phyloP scores from a whole-genome alignment of 2,329 filamentous ascomycete species.

The Zasmidium cellare region DNA sequence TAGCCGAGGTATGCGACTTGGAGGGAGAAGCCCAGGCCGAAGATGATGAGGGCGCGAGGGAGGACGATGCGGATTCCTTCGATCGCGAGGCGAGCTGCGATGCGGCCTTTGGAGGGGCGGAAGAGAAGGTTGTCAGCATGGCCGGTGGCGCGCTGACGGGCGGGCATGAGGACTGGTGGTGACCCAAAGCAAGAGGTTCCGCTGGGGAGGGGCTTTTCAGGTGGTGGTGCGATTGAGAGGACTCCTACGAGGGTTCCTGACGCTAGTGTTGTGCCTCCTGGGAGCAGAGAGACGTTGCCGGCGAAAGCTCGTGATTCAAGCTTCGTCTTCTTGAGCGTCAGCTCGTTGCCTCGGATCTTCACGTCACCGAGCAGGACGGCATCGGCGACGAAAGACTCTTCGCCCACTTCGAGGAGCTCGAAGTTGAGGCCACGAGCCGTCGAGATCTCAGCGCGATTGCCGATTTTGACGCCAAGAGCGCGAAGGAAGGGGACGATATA shows the following conservation, averaged over 20 bases:
- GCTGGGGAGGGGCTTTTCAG: conserved; percentile 14
- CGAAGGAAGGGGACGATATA: conserved; percentile 28
- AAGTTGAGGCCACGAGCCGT: conserved; percentile 24
- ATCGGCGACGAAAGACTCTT: conserved; percentile 26
- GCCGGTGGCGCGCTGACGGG: conserved; percentile 25
- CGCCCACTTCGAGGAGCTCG: conserved; percentile 25
- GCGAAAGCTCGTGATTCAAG: conserved; percentile 24
- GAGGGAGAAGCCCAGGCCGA: conserved; percentile 25
- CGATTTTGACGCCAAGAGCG: conserved; percentile 25
- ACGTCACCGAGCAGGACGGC: conserved; percentile 22
- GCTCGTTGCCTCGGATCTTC: conserved; percentile 20
- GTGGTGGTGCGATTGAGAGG: conserved; percentile 24
- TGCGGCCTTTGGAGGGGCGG: conserved; percentile 18
- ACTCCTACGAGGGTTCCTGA: conserved; percentile 25
- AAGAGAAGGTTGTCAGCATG: conserved; percentile 25
- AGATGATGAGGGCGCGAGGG: conserved; percentile 29
- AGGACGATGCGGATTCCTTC: conserved; percentile 28
- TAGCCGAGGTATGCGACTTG: conserved; percentile 24
- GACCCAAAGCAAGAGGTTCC: conserved; percentile 27
- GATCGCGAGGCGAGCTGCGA: conserved; percentile 24
- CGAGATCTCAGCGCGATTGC: conserved; percentile 25
- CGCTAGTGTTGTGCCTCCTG: conserved; percentile 24
- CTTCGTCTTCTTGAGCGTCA: conserved; percentile 27
- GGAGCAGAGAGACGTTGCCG: conserved; percentile 24
- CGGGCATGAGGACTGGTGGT: conserved; percentile 27